Percentiles rank a stretch among this genome's conserved stretches.
Evolutionary conservation across 768 basidiomycete species (phyloP).

Genomic region (Daedaleopsis sinensis): DNA sequence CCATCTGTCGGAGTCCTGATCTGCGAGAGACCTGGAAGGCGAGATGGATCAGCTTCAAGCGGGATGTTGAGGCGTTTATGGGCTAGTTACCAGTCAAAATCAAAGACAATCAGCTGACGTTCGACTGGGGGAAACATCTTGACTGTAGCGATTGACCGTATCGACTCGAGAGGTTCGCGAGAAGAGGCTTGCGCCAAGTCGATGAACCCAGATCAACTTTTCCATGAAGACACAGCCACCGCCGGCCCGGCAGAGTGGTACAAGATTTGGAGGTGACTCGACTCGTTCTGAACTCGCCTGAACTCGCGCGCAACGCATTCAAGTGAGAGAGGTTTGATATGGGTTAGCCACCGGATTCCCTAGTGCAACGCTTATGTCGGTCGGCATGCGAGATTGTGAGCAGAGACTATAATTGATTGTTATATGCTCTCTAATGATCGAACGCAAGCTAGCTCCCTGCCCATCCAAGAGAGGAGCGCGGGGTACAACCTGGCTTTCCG

Average conservation of each 20-base stretch:
- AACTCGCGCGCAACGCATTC: too few species aligned
- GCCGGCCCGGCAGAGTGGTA: too few species aligned
- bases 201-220: too few species aligned
- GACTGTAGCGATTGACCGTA: not conserved
- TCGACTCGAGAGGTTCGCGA: too few species aligned
- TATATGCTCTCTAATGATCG: too few species aligned
- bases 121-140: slow-evolving; percentile 30
- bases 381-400: not conserved
- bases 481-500: slow-evolving; percentile 21
- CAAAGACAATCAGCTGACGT: slow-evolving; percentile 85
- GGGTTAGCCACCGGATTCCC: too few species aligned
- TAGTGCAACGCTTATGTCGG: not conserved
- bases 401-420: too few species aligned
- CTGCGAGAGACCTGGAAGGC: slow-evolving; percentile 74
- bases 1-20: slow-evolving; percentile 97
- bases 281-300: too few species aligned
- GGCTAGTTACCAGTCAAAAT: slow-evolving; percentile 87
- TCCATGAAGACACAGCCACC: too few species aligned
- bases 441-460: slow-evolving; percentile 9
- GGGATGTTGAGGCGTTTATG: not conserved
- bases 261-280: too few species aligned
- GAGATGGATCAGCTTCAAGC: not conserved
- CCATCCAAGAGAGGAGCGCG: slow-evolving; percentile 20
- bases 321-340: too few species aligned
- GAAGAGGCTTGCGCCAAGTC: not conserved